These are phyloP conservation scores for Medicago truncatula DNA, from an alignment of 306 rosid species.

Conservation along the genomic window MtrunA17r5.0-ANR NC_053044.1:48204501-48205000, in stretches of 20 bases:
- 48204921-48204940: not conserved
- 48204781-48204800: not conserved
- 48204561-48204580: too few species aligned
- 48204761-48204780: not conserved
- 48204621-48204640: too few species aligned
- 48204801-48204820: not conserved
- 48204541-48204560: not conserved
- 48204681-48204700: constrained; percentile 18
- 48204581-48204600: too few species aligned
- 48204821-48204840: not conserved
- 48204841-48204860: not conserved
- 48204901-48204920: not conserved
- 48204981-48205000: constrained; percentile 8
- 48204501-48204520: not conserved
- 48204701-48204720: constrained; percentile 24
- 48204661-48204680: not conserved
- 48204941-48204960: constrained; percentile 22
- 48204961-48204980: constrained; percentile 8
- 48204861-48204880: not conserved
- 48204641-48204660: too few species aligned
- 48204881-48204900: not conserved
- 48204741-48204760: constrained; percentile 7
- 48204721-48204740: not conserved
- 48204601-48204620: too few species aligned
- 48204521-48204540: not conserved